phyloP scores from a whole-genome alignment of 2,329 filamentous ascomycete species.

The Aspergillus sp. region DNA sequence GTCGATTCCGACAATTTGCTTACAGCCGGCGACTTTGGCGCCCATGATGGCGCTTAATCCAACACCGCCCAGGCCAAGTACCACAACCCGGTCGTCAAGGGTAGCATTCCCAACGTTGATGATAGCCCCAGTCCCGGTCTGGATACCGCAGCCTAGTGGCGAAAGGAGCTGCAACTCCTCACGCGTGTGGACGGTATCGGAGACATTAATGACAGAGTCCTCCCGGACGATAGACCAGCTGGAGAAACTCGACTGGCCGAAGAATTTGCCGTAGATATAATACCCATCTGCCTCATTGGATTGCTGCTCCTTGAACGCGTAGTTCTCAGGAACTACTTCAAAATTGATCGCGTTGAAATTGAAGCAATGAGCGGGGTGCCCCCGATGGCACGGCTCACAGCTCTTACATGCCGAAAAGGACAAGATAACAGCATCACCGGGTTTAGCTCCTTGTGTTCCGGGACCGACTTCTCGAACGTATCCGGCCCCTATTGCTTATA shows the following conservation, averaged over 20 bases:
- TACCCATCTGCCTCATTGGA: constrained; percentile 6
- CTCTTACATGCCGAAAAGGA: constrained; percentile 43
- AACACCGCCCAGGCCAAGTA: constrained; percentile 43
- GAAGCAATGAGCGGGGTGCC: constrained; percentile 44
- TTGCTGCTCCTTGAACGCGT: background rate
- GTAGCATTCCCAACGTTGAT: constrained; percentile 33
- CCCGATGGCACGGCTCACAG: constrained; percentile 45
- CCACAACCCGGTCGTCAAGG: constrained; percentile 31
- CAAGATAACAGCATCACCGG: constrained; percentile 43
- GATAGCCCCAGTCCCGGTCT: constrained; percentile 40
- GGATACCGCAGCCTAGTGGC: constrained; percentile 42
- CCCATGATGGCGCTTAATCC: constrained; percentile 45
- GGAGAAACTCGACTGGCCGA: constrained; percentile 44
- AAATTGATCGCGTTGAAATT: constrained; percentile 43
- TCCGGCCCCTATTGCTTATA: constrained; percentile 27
- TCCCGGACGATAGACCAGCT: constrained; percentile 34
- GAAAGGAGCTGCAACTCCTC: constrained; percentile 35
- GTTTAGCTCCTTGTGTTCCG: constrained; percentile 34
- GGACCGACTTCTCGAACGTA: constrained; percentile 43
- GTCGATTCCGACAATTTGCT: constrained; percentile 38
- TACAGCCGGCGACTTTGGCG: constrained; percentile 38
- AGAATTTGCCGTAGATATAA: constrained; percentile 37
- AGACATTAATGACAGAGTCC: constrained; percentile 38
- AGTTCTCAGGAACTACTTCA: background rate
- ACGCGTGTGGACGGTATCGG: constrained; percentile 25